Percentiles rank a stretch among this genome's conserved stretches.
Evolutionary conservation across 2,329 filamentous ascomycete species (phyloP).

Genomic region (Penicillium vulpinum): DNA sequence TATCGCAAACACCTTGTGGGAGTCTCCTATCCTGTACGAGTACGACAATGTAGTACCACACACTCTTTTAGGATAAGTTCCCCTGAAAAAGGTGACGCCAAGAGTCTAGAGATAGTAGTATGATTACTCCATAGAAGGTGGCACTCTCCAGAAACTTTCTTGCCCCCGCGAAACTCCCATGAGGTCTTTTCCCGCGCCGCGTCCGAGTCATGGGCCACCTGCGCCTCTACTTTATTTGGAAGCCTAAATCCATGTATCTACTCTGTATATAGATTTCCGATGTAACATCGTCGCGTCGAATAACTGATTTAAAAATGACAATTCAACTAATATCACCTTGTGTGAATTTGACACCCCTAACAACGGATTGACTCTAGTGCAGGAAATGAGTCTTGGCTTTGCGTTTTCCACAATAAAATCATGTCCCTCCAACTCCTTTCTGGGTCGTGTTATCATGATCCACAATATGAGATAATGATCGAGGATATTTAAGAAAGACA

Average conservation of each 20-base stretch:
- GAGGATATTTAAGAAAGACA: too few relatives aligned
- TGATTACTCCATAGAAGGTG: too few relatives aligned
- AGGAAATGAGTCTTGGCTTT: conserved; percentile 1
- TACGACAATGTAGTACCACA: not conserved
- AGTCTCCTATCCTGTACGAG: not conserved
- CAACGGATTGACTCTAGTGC: conserved; percentile 3
- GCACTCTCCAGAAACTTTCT: not conserved
- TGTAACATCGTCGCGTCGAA: not conserved
- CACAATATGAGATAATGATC: too few relatives aligned
- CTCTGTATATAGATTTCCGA: too few relatives aligned
- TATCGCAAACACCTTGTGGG: not conserved
- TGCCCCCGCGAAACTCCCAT: not conserved
- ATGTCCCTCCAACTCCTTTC: too few relatives aligned
- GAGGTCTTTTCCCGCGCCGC: not conserved
- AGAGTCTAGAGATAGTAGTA: not conserved
- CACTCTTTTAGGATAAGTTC: not conserved
- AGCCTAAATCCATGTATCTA: not conserved
- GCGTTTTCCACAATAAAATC: not conserved
- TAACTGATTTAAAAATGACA: not conserved
- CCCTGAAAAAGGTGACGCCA: not conserved
- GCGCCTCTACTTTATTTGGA: not conserved
- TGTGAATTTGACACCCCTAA: not conserved
- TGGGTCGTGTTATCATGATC: too few relatives aligned
- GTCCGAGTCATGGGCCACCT: not conserved
- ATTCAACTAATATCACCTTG: not conserved